phyloP scores from a whole-genome alignment of 768 basidiomycete species.

The Suillus cothurnatus region DNA sequence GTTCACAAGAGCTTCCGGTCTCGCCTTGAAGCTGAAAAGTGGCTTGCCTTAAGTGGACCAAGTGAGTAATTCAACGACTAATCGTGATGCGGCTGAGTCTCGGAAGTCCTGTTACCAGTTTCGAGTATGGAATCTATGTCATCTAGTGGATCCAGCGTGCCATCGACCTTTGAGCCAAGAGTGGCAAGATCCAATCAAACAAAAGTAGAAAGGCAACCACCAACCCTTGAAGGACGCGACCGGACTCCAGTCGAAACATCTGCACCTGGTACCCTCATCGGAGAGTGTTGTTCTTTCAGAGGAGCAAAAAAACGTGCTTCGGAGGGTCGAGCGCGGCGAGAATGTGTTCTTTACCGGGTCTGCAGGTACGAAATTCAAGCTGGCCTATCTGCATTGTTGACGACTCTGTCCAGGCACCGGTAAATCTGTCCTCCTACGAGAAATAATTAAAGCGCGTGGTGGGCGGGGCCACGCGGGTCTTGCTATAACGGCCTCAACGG shows the following conservation, averaged over 20 bases:
- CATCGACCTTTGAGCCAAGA: background rate
- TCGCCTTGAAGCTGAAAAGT: conserved; percentile 48
- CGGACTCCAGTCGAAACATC: background rate
- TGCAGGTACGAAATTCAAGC: conserved; percentile 52
- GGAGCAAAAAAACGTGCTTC: conserved; percentile 53
- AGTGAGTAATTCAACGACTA: conserved; percentile 17
- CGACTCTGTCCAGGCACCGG: conserved; percentile 57
- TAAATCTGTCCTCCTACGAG: conserved; percentile 79
- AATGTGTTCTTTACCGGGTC: conserved; percentile 88
- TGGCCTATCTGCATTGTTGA: conserved; percentile 7
- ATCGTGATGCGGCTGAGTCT: background rate
- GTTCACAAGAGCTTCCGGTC: conserved; percentile 55
- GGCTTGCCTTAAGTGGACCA: conserved; percentile 36
- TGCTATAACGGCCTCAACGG: conserved; percentile 81
- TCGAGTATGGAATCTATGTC: background rate
- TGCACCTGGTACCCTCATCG: conserved; percentile 3
- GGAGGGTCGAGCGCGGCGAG: conserved; percentile 55
- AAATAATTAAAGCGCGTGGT: conserved; percentile 61
- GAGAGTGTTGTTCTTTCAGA: conserved; percentile 44
- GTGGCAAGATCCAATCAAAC: background rate
- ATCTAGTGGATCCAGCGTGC: background rate
- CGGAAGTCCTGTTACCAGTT: background rate
- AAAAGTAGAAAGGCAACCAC: background rate
- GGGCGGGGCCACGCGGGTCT: conserved; percentile 39
- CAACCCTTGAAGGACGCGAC: background rate